Evolutionary conservation across 345 rosid genomes (phyloP).

Genomic region (Litchi chinensis): DNA sequence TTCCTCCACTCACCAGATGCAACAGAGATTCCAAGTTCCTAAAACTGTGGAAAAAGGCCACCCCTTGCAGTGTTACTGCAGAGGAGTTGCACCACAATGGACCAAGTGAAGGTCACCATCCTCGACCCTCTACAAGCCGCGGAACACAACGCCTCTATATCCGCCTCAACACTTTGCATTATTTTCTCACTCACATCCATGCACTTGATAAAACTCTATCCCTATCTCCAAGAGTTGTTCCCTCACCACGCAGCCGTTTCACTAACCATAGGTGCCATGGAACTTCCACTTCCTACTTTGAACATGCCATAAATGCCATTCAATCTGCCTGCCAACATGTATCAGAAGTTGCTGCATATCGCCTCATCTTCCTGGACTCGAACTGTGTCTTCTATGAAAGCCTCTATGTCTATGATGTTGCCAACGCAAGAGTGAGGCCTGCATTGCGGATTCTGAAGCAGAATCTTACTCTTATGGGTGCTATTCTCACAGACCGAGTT

Average conservation of each 20-base stretch:
- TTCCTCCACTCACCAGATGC: constrained; percentile 90
- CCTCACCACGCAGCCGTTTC: constrained; percentile 42
- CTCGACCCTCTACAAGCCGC: constrained; percentile 86
- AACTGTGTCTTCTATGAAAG: constrained; percentile 66
- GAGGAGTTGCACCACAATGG: constrained; percentile 36
- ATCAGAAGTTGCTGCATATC: constrained; percentile 88
- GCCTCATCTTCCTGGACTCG: constrained; percentile 79
- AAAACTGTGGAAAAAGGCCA: constrained; percentile 74
- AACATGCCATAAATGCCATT: constrained; percentile 51
- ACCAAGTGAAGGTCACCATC: constrained; percentile 51
- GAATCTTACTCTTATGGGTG: constrained; percentile 67
- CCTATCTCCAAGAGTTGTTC: constrained; percentile 57
- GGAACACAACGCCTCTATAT: constrained; percentile 91
- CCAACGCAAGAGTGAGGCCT: constrained; percentile 57
- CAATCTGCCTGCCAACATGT: constrained; percentile 79
- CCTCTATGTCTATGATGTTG: constrained; percentile 66
- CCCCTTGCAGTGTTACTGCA: constrained; percentile 50
- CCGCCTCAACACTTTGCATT: constrained; percentile 84
- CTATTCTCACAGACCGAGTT: constrained; percentile 70
- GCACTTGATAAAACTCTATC: constrained; percentile 81
- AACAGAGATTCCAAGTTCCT: constrained; percentile 64
- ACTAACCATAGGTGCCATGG: constrained; percentile 34
- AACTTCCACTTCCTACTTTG: constrained; percentile 57
- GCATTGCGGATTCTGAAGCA: constrained; percentile 71
- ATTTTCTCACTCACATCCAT: constrained; percentile 69